Evolutionary conservation across 345 rosid species (phyloP).

Genomic region (Salix arbutifolia): DNA sequence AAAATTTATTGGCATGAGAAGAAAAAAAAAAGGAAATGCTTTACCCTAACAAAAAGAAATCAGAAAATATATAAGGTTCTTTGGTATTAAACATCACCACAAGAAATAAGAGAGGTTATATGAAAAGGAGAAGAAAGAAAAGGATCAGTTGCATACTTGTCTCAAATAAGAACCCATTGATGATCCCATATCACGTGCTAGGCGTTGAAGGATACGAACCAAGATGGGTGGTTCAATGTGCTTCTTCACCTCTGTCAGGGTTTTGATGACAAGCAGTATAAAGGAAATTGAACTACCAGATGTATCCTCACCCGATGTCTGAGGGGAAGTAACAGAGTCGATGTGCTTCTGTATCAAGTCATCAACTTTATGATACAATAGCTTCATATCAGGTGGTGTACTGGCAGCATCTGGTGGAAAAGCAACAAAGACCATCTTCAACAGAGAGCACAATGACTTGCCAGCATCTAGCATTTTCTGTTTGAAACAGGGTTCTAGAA

Average conservation of each 20-base stretch:
- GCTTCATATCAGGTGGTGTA: slow-evolving; percentile 71
- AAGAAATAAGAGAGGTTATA: neutral
- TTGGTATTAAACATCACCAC: neutral
- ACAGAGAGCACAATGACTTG: slow-evolving; percentile 80
- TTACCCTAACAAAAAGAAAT: no score
- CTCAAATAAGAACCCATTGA: slow-evolving; percentile 70
- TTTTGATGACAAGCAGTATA: slow-evolving; percentile 85
- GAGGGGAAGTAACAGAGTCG: slow-evolving; percentile 58
- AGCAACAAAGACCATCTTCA: slow-evolving; percentile 91
- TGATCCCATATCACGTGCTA: slow-evolving; percentile 90
- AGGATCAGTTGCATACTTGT: slow-evolving; percentile 52
- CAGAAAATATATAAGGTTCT: neutral
- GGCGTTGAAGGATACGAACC: slow-evolving; percentile 83
- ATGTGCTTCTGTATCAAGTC: slow-evolving; percentile 89
- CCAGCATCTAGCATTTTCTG: slow-evolving; percentile 93
- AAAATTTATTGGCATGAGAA: no score
- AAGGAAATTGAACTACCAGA: slow-evolving; percentile 72
- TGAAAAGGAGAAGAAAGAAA: neutral
- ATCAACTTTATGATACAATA: slow-evolving; percentile 76
- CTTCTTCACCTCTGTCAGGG: slow-evolving; percentile 85
- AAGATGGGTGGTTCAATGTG: slow-evolving; percentile 68
- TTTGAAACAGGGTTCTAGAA: slow-evolving; percentile 97
- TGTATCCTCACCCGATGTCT: slow-evolving; percentile 70
- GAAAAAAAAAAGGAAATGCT: no score
- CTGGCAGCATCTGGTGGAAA: slow-evolving; percentile 72